These are phyloP conservation scores for Paracoccidioides brasiliensis DNA, from an alignment of 2,329 filamentous ascomycete species.

Conservation along the genomic window DNA sequence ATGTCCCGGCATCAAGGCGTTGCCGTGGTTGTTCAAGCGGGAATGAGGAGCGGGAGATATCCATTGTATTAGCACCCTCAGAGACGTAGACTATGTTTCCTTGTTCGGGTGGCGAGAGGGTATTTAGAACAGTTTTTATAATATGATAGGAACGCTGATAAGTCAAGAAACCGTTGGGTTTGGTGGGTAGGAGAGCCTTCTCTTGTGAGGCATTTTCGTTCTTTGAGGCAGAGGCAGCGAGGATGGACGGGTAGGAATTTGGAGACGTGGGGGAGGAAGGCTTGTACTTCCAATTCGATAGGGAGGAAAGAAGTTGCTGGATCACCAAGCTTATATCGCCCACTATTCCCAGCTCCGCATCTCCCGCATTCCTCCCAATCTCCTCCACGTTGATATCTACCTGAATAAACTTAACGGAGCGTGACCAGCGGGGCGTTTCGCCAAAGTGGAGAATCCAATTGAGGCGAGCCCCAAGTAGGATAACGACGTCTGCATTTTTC, in stretches of 20 bases:
- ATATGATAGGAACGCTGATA: conserved; percentile 41
- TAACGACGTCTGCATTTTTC: conserved; percentile 41
- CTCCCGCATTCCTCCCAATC: conserved; percentile 39
- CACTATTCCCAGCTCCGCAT: conserved; percentile 37
- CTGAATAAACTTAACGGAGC: conserved; percentile 40
- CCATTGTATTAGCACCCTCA: conserved; percentile 49
- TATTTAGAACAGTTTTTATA: conserved; percentile 39
- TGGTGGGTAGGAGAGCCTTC: conserved; percentile 28
- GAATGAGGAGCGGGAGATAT: conserved; percentile 45
- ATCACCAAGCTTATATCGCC: conserved; percentile 41
- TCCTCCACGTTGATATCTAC: conserved; percentile 43
- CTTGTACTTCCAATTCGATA: conserved; percentile 35
- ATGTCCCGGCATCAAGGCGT: conserved; percentile 45
- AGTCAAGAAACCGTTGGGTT: conserved; percentile 29
- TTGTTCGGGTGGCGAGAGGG: conserved; percentile 31
- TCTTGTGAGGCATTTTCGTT: conserved; percentile 36
- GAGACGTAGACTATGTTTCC: conserved; percentile 43
- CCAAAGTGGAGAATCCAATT: conserved; percentile 50
- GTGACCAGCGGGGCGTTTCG: conserved; percentile 41
- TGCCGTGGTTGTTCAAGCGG: conserved; percentile 41
- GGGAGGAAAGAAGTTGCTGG: conserved; percentile 31
- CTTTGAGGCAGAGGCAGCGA: conserved; percentile 24
- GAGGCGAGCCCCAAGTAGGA: conserved; percentile 42
- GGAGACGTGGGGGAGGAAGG: conserved; percentile 20
- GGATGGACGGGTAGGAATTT: conserved; percentile 16